These are phyloP conservation scores for Iris macrosiphon DNA, from an alignment of 106 monocot genomes.

Conservation along the genomic window DNA sequence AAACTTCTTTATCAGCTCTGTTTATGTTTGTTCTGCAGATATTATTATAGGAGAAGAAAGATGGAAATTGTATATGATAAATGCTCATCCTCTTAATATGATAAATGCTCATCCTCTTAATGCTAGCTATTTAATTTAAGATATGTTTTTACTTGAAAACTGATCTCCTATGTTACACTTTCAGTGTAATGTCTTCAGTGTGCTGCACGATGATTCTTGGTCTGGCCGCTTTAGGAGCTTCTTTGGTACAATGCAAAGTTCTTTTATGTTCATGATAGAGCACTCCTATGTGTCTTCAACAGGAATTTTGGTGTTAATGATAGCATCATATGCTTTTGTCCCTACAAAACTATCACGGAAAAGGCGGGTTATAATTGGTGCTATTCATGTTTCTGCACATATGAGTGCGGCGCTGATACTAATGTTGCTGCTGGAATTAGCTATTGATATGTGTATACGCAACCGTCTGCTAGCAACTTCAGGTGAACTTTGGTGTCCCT, in stretches of 20 bases:
- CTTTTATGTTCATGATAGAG: slow-evolving; percentile 74
- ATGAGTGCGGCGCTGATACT: slow-evolving; percentile 72
- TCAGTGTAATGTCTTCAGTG: slow-evolving; percentile 74
- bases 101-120: too few species aligned
- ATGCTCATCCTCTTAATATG: too few species aligned
- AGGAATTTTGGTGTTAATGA: slow-evolving; percentile 46
- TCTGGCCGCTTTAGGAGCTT: slow-evolving; percentile 63
- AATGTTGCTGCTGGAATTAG: slow-evolving; percentile 90
- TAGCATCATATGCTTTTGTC: slow-evolving; percentile 67
- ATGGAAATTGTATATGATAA: too few species aligned
- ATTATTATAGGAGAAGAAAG: too few species aligned
- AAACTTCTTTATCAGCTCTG: too few species aligned
- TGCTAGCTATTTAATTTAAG: neutral
- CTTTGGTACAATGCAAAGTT: slow-evolving; percentile 56
- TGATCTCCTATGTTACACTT: slow-evolving; percentile 2
- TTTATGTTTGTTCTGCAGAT: too few species aligned
- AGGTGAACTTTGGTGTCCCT: slow-evolving; percentile 53
- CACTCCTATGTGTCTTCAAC: slow-evolving; percentile 74
- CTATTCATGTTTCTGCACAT: slow-evolving; percentile 88
- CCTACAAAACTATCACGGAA: slow-evolving; percentile 84
- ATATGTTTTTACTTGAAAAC: neutral
- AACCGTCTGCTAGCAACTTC: slow-evolving; percentile 84
- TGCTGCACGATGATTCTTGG: slow-evolving; percentile 67
- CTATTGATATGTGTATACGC: slow-evolving; percentile 81
- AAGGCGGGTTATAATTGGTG: slow-evolving; percentile 55